Evolutionary conservation across 371 early-diverging fungal species (phyloP).

Genomic region (Batkoa obscura): DNA sequence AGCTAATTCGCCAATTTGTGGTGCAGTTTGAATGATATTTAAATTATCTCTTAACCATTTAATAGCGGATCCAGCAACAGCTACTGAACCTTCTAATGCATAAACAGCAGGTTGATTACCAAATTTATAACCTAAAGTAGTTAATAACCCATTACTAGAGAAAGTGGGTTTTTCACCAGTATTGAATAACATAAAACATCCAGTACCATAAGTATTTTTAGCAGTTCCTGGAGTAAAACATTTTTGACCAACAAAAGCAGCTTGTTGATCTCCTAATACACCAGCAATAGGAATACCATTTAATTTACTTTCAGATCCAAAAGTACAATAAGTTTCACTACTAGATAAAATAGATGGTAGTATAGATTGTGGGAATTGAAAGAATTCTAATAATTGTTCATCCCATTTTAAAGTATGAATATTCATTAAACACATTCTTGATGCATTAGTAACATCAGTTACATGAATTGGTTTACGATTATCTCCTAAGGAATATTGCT

Average conservation of each 20-base stretch:
- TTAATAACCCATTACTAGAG: slow-evolving; percentile 67
- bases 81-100: slow-evolving; percentile 87
- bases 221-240: slow-evolving; percentile 74
- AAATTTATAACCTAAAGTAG: slow-evolving; percentile 82
- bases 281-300: slow-evolving; percentile 56
- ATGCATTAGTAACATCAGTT: slow-evolving; percentile 92
- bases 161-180: slow-evolving; percentile 62
- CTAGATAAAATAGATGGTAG: slow-evolving; percentile 77
- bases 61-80: slow-evolving; percentile 83
- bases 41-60: slow-evolving; percentile 82
- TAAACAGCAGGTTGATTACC: slow-evolving; percentile 62
- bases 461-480: slow-evolving; percentile 23
- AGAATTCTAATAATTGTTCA: slow-evolving; percentile 49
- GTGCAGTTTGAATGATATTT: slow-evolving; percentile 45
- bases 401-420: slow-evolving; percentile 67
- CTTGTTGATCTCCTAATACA: slow-evolving; percentile 92
- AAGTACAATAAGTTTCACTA: slow-evolving; percentile 53
- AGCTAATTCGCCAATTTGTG: slow-evolving; percentile 48
- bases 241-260: slow-evolving; percentile 86
- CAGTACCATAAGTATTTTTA: slow-evolving; percentile 95
- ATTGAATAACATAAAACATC: slow-evolving; percentile 89
- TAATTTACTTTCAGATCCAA: slow-evolving; percentile 31
- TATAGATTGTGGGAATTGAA: slow-evolving; percentile 32
- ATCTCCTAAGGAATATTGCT: slow-evolving; percentile 21
- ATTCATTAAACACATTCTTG: slow-evolving; percentile 88